Evolutionary conservation across 2,329 filamentous ascomycete genomes (phyloP).

Genomic region (Ophiosphaerella narmari): DNA sequence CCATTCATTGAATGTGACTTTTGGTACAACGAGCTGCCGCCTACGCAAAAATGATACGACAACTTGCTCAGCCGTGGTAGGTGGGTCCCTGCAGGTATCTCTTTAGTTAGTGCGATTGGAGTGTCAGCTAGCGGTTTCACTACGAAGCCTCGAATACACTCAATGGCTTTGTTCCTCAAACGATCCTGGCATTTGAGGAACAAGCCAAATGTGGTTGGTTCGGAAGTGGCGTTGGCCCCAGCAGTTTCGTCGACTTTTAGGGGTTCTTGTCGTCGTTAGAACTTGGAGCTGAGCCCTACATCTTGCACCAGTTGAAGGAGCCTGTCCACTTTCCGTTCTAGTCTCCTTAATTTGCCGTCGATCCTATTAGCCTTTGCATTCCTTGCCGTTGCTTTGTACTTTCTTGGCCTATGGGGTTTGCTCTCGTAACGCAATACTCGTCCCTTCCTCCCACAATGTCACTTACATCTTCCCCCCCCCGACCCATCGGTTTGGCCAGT

Average conservation of each 20-base stretch:
- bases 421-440: neutral
- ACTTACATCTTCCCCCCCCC: neutral
- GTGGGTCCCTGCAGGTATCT: no score
- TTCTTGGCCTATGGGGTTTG: neutral
- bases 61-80: no score
- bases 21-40: no score
- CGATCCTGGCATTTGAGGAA: neutral
- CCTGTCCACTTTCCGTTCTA: no score
- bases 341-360: no score
- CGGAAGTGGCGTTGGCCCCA: neutral
- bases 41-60: no score
- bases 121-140: neutral
- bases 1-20: no score
- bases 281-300: no score
- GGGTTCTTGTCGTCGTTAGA: neutral
- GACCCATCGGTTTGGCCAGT: neutral
- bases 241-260: no score
- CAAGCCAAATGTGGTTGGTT: neutral
- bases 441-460: neutral
- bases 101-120: no score
- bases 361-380: no score
- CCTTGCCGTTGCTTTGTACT: neutral
- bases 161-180: conserved; percentile 1
- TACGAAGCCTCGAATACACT: conserved; percentile 3
- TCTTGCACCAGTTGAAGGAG: no score